Percentiles rank a stretch among this genome's conserved stretches.
These are phyloP conservation scores for Hypericum perforatum DNA, from an alignment of 345 rosid genomes.

Conservation along the genomic window DNA sequence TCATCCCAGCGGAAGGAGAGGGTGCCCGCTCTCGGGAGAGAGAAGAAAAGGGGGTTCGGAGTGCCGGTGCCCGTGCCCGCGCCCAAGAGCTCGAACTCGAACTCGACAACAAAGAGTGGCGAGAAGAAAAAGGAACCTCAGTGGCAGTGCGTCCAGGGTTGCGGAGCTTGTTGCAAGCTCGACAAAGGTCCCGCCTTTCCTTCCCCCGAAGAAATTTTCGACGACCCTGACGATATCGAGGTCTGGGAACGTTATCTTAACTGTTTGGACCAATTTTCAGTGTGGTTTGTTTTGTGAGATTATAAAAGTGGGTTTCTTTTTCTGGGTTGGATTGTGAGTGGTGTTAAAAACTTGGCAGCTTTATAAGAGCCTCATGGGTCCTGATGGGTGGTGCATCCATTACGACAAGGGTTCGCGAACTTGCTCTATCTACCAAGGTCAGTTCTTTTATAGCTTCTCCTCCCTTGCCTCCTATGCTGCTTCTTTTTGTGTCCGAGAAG, in stretches of 20 bases:
- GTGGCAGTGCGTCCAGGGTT: slow-evolving; percentile 65
- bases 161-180: slow-evolving; percentile 89
- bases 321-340: too few species aligned
- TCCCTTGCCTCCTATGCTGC: background rate
- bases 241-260: slow-evolving; percentile 29
- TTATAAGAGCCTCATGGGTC: slow-evolving; percentile 54
- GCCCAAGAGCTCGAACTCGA: too few species aligned
- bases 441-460: background rate
- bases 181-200: slow-evolving; percentile 67
- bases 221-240: slow-evolving; percentile 46
- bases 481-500: background rate
- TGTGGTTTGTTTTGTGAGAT: background rate
- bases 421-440: slow-evolving; percentile 75
- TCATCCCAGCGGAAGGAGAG: too few species aligned
- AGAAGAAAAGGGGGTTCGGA: too few species aligned
- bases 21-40: too few species aligned
- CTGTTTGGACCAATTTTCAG: background rate
- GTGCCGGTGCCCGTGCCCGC: too few species aligned
- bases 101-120: slow-evolving; percentile 3
- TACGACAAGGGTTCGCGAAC: slow-evolving; percentile 66
- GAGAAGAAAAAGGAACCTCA: slow-evolving; percentile 29
- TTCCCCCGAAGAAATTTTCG: slow-evolving; percentile 73
- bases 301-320: background rate
- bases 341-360: slow-evolving; percentile 24
- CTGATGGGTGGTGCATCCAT: slow-evolving; percentile 83